Base-by-base conservation (phyloP, 768 basidiomycete genomes). In the Paxillus ammoniavirescens region DNA sequence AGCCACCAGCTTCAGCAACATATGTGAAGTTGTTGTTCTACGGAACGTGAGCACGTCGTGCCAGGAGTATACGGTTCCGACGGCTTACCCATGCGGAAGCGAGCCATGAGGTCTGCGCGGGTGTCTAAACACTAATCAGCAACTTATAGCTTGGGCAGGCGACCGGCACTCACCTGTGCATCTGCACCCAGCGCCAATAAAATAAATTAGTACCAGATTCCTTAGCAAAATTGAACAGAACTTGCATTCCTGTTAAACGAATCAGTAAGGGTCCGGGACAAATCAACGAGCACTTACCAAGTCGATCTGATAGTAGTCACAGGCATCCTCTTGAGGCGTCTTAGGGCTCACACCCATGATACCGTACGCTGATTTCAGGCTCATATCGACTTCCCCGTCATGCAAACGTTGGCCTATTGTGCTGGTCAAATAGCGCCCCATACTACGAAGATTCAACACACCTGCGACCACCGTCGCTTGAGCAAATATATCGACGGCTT, bases 11-110 rank as follows among this genome's bases (percentile, higher is more conserved):
- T 61, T 75, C 74, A 0, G 72, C 62, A 41, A 77, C 70, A 77
- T 31, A 70, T 14, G 87, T 87, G 58, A 79, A 82, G 61, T 87
- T 87, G 60, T 85, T 82, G 47, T 78, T 80, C 83, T 84, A 42
- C 13, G 42, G 46, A 8, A 23, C 6, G n/a, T 40, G 41, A 61
- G 62, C 48, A 14, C 15, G 40, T 42, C 23, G 53, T 47, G 55
- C 1, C 10, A 14, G 13, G n/a, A 37, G 42, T 8, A n/a, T 31
- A 9, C 36, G 13, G 28, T 49, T 26, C 10, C 3, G 18, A 23
- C 4, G 2, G 42, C 72, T 47, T 66, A 84, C 86, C 84, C 82
- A 82, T 18, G 83, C 75, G 5, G 82, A 77, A n/a, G 83, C 82
- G 18, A 87, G 70, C 73, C 79, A 80, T 0, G 84, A 86, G 0